Base-by-base conservation (phyloP, 805 yeast genomes). In the Tetrapisispora phaffii region DNA sequence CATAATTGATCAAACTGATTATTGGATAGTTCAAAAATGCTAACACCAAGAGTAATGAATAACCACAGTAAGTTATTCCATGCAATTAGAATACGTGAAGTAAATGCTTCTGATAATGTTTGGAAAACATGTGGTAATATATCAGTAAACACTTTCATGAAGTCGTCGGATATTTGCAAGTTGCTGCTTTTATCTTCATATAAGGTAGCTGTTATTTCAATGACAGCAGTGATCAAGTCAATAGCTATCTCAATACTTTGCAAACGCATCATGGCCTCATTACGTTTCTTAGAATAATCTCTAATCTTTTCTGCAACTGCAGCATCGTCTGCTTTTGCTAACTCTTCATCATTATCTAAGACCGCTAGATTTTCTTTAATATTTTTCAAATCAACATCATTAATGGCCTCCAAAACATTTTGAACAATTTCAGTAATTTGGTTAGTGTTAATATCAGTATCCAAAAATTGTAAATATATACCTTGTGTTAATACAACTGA, bases 211-310 rank as follows among this genome's bases (percentile, higher is more conserved):
- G 71, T 53, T 24, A 68, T 63, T 60, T 88, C 96, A 53, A 83
- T 74, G 7, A 80, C 69, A 1, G 89, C 83, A 1, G 96, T 78
- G 21, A 86, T 68, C 28, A 90, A 61, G 60, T 90, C 97, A 20
- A 89, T 64, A 0, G 83, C 70, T 0, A 82, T 71, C 53, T 86
- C 95, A 20, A 84, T 66, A 4, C 84, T 72, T 50, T 81, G 81
- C 41, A 83, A 63, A 41, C 75, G 72, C 37, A 72, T 64, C 50
- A 74, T 73, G 2, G 84, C 77, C 13, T 57, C 57, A 7, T 63
- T 56, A 45, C 74, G 70, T 37, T 66, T 68, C 23, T 68, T 69
- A 3, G 72, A 60, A 35, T 65, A 66, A 22, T 65, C 62, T 38
- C 62, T 67, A 10, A 67, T 51, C 45, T 57, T 60, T 22, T 53